These are phyloP conservation scores for Trametes maxima DNA, from an alignment of 768 basidiomycete genomes.

Conservation along the genomic window DNA sequence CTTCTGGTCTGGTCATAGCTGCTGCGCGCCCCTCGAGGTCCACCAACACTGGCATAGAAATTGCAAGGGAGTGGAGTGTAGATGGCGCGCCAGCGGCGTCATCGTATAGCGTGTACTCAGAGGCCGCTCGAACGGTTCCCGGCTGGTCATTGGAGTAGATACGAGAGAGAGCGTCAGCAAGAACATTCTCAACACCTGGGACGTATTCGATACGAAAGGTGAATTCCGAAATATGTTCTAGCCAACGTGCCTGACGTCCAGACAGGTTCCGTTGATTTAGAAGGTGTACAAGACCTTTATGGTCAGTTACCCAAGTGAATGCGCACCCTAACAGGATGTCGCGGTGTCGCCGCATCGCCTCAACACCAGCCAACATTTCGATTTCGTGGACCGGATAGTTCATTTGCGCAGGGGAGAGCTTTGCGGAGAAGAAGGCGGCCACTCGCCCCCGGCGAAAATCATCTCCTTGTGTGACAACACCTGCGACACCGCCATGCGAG, in stretches of 20 bases:
- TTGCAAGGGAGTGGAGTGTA: neutral
- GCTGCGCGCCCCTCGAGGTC: constrained; percentile 17
- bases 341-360: constrained; percentile 39
- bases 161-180: constrained; percentile 32
- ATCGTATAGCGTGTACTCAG: constrained; percentile 25
- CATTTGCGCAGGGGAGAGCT: constrained; percentile 29
- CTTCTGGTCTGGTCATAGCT: neutral
- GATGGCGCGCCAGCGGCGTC: constrained; percentile 11
- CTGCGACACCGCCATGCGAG: constrained; percentile 22
- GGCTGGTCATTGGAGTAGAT: constrained; percentile 22
- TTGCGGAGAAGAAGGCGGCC: constrained; percentile 33
- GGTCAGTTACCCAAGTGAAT: constrained; percentile 34
- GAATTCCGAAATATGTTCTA: constrained; percentile 32
- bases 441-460: constrained; percentile 20
- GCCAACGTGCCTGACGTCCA: constrained; percentile 32
- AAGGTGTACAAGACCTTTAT: constrained; percentile 29
- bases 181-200: constrained; percentile 31
- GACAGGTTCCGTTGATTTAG: constrained; percentile 31
- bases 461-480: constrained; percentile 28
- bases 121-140: constrained; percentile 26
- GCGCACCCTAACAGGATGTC: constrained; percentile 27
- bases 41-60: constrained; percentile 21
- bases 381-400: constrained; percentile 45
- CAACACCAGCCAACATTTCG: constrained; percentile 39
- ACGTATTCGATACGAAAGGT: constrained; percentile 36